Percentiles rank a stretch among this genome's conserved stretches.
These are phyloP conservation scores for Hemisphaericaspora nanyangensis DNA, from an alignment of 805 yeast genomes.

Conservation along the genomic window DNA sequence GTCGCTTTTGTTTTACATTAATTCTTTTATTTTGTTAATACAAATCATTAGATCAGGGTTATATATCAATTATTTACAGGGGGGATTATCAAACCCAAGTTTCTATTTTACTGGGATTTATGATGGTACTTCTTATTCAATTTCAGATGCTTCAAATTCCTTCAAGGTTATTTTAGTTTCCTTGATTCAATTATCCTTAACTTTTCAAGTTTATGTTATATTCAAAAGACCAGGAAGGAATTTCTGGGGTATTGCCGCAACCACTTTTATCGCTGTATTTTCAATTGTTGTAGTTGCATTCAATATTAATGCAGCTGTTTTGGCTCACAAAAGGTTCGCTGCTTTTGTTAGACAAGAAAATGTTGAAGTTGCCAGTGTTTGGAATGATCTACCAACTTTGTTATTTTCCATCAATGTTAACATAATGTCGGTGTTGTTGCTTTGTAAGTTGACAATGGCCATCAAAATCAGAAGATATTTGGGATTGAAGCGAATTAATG, in stretches of 20 bases:
- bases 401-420: conserved; percentile 68
- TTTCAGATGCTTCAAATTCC: conserved; percentile 60
- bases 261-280: conserved; percentile 29
- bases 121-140: conserved; percentile 34
- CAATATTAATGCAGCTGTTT: conserved; percentile 50
- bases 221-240: conserved; percentile 57
- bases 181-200: conserved; percentile 60
- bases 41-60: conserved; percentile 60
- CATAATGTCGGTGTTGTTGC: conserved; percentile 55
- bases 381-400: conserved; percentile 48
- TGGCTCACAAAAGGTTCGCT: conserved; percentile 1
- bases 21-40: conserved; percentile 55
- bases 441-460: conserved; percentile 64
- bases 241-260: conserved; percentile 35
- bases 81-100: conserved; percentile 49
- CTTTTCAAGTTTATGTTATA: conserved; percentile 69
- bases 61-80: conserved; percentile 50
- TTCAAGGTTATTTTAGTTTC: conserved; percentile 57
- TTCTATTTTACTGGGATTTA: conserved; percentile 32
- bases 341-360: conserved; percentile 19
- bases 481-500: conserved; percentile 80
- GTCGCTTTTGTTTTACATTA: conserved; percentile 56
- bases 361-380: conserved; percentile 24
- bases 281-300: conserved; percentile 56
- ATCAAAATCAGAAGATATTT: conserved; percentile 66